These are phyloP conservation scores for Aspergillus ochraceus DNA, from an alignment of 2,329 filamentous ascomycete species.

Conservation along the genomic window DNA sequence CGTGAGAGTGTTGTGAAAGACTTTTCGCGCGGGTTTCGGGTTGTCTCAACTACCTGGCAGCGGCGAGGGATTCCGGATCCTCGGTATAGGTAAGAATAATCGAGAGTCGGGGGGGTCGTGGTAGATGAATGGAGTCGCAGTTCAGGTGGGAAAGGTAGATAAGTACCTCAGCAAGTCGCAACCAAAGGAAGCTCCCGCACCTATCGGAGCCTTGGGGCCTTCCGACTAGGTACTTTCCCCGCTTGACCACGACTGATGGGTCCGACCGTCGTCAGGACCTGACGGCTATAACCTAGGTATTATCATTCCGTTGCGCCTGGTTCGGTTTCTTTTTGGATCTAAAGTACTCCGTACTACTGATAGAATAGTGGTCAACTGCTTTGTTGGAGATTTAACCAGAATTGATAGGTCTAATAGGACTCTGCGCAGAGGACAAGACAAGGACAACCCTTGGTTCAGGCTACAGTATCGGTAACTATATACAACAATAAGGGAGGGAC, in stretches of 20 bases:
- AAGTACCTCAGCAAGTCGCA: neutral
- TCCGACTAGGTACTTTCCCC: neutral
- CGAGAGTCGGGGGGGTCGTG: neutral
- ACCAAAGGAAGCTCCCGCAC: conserved; percentile 9
- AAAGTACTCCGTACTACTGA: no score
- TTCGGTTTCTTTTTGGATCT: no score
- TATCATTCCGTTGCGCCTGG: no score
- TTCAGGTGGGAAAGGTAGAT: neutral
- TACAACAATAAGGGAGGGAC: no score
- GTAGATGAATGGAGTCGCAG: neutral
- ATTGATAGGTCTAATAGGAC: no score
- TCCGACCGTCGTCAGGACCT: neutral
- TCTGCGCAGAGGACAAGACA: no score
- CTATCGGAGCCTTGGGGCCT: conserved; percentile 20
- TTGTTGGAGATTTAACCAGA: no score
- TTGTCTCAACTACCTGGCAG: neutral
- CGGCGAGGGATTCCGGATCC: neutral
- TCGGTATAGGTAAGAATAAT: neutral
- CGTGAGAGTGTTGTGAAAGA: conserved; percentile 2
- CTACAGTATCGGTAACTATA: no score
- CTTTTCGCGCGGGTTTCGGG: neutral
- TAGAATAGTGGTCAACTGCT: no score
- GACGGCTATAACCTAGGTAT: no score
- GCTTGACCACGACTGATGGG: conserved; percentile 1
- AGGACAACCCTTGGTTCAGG: no score